Conservation (phyloP, 2,329 filamentous ascomycete species). For the Onygena corvina region DNA sequence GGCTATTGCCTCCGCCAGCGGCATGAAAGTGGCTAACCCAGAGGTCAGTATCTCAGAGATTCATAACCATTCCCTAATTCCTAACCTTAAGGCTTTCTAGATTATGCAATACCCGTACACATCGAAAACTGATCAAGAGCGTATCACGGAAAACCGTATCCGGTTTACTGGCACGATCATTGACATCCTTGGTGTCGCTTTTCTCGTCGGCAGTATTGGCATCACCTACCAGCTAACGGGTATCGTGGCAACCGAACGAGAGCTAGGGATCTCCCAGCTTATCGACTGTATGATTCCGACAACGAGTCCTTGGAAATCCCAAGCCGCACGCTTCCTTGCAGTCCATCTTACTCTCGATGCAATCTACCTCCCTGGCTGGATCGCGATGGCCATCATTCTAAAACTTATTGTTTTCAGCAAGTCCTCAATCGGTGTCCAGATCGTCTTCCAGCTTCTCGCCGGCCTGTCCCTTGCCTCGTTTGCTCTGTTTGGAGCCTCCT, state of each 20-base stretch:
- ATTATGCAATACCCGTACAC: conserved; percentile 61
- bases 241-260: conserved; percentile 71
- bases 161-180: conserved; percentile 63
- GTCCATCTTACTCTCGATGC: conserved; percentile 70
- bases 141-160: conserved; percentile 51
- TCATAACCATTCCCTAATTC: neutral
- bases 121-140: conserved; percentile 54
- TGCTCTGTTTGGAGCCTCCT: conserved; percentile 65
- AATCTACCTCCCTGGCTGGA: conserved; percentile 72
- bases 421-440: conserved; percentile 52
- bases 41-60: neutral
- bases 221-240: conserved; percentile 80
- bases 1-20: conserved; percentile 51
- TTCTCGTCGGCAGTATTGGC: conserved; percentile 67
- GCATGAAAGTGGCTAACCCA: neutral
- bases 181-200: conserved; percentile 63
- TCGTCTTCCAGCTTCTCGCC: conserved; percentile 62
- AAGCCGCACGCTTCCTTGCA: conserved; percentile 63
- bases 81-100: conserved; percentile 3
- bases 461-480: conserved; percentile 68
- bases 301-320: conserved; percentile 59
- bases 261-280: conserved; percentile 75
- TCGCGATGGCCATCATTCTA: conserved; percentile 56
- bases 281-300: conserved; percentile 88
- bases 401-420: conserved; percentile 50